Evolutionary conservation across 2,329 filamentous ascomycete genomes (phyloP).

Genomic region (Colletotrichum lini): DNA sequence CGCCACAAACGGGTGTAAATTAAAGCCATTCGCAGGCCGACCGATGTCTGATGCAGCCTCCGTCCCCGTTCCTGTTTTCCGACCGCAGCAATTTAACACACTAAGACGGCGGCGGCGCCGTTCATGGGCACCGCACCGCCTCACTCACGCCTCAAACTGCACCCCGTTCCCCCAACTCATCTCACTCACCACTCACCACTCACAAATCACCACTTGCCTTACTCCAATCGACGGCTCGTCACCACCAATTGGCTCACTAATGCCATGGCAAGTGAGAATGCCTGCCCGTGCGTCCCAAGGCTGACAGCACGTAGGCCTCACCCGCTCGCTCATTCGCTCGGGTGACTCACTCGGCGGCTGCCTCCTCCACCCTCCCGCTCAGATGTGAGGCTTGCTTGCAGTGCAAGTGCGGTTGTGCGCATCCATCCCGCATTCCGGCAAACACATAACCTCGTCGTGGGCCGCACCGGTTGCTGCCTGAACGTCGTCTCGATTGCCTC

Average conservation of each 20-base stretch:
- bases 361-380: background rate
- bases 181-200: too few relatives aligned
- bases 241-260: background rate
- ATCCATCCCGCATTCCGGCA: background rate
- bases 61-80: background rate
- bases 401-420: too few relatives aligned
- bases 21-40: background rate
- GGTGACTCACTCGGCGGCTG: constrained; percentile 15
- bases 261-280: background rate
- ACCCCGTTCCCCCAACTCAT: constrained; percentile 15
- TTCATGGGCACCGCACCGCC: constrained; percentile 20
- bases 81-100: constrained; percentile 7
- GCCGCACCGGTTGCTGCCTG: background rate
- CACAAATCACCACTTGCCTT: too few relatives aligned
- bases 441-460: background rate
- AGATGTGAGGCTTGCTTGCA: background rate
- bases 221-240: constrained; percentile 8
- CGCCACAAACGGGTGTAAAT: background rate
- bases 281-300: constrained; percentile 1
- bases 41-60: background rate
- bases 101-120: constrained; percentile 12
- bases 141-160: constrained; percentile 21
- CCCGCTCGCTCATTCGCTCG: background rate
- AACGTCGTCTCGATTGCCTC: background rate
- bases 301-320: constrained; percentile 9